These are phyloP conservation scores for Myxozyma monticola DNA, from an alignment of 805 yeast genomes.

Conservation along the genomic window DNA sequence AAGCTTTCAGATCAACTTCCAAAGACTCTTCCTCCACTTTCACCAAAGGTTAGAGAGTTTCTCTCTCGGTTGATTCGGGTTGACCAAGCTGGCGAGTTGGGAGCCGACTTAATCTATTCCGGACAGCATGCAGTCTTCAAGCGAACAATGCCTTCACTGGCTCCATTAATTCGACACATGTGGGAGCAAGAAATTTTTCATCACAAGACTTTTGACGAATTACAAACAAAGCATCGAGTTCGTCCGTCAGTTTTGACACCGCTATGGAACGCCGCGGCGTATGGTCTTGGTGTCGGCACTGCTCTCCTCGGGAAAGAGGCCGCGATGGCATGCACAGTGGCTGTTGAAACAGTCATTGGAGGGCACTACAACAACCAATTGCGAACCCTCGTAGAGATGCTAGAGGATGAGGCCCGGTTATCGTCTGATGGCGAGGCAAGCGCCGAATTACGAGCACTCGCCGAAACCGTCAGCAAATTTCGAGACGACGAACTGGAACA, in stretches of 20 bases:
- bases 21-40: conserved; percentile 15
- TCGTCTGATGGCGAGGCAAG: conserved; percentile 41
- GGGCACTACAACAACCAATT: conserved; percentile 91
- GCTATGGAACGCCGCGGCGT: conserved; percentile 88
- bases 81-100: conserved; percentile 97
- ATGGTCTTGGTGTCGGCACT: conserved; percentile 81
- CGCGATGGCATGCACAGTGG: conserved; percentile 99
- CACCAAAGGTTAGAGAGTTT: conserved; percentile 17
- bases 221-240: conserved; percentile 75
- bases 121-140: conserved; percentile 84
- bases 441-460: conserved; percentile 59
- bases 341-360: conserved; percentile 97
- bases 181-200: conserved; percentile 98
- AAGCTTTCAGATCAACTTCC: too few species aligned
- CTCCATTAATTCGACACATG: conserved; percentile 85
- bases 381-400: conserved; percentile 51
- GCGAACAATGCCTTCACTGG: conserved; percentile 67
- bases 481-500: conserved; percentile 96
- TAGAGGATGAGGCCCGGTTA: conserved; percentile 13
- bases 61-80: conserved; percentile 58
- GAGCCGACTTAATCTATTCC: conserved; percentile 88
- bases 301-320: conserved; percentile 89
- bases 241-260: conserved; percentile 93
- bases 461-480: conserved; percentile 65
- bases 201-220: conserved; percentile 75